Conservation (phyloP, 352 stramenopile genomes). For the Phytophthora boehmeriae region DNA sequence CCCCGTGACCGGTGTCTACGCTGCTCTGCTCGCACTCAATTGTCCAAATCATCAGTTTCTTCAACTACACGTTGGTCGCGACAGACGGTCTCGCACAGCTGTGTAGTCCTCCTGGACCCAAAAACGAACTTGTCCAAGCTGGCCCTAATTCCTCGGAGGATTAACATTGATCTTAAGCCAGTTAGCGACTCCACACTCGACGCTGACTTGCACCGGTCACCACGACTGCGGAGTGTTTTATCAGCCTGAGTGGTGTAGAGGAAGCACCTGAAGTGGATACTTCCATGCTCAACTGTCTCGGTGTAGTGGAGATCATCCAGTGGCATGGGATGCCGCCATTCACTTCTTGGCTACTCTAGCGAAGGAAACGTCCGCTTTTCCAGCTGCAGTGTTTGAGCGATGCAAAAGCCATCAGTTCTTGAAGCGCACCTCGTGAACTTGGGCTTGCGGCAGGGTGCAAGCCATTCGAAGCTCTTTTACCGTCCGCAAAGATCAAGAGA, state of each 20-base stretch:
- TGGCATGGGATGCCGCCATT: constrained; percentile 7
- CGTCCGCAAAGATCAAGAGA: constrained; percentile 17
- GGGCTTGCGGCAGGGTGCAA: constrained; percentile 12
- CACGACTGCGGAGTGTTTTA: neutral
- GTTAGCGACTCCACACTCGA: neutral
- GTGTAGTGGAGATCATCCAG: constrained; percentile 12
- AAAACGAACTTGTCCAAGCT: constrained; percentile 24
- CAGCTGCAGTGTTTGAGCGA: constrained; percentile 29
- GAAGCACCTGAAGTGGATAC: constrained; percentile 7
- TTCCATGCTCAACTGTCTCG: constrained; percentile 19
- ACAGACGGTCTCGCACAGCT: neutral
- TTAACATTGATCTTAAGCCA: constrained; percentile 15
- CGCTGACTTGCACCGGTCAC: constrained; percentile 7
- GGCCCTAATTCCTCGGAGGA: constrained; percentile 18
- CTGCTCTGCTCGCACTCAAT: too few relatives aligned
- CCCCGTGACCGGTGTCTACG: too few relatives aligned
- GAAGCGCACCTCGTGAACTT: constrained; percentile 16
- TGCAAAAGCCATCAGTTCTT: constrained; percentile 17
- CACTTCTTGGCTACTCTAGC: constrained; percentile 3
- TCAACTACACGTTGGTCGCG: too few relatives aligned
- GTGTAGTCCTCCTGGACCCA: constrained; percentile 1
- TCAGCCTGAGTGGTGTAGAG: constrained; percentile 16
- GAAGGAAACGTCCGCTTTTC: constrained; percentile 23
- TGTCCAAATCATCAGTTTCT: too few relatives aligned
- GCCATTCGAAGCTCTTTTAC: constrained; percentile 18